phyloP scores from a whole-genome alignment of 1,139 yeast genomes.

The Taiozyma sp. region DNA sequence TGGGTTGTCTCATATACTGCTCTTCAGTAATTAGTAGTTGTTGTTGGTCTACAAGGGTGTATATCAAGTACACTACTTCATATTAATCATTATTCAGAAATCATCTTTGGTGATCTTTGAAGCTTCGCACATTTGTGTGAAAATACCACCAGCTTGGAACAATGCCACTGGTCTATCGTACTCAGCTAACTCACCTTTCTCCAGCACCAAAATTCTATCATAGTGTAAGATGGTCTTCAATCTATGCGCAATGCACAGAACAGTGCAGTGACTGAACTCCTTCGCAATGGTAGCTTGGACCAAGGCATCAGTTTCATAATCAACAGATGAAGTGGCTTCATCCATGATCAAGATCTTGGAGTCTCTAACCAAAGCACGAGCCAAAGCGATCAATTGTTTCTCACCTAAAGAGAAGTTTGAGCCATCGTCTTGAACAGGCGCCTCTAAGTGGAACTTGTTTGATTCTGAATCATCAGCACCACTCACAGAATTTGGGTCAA shows the following conservation, averaged over 20 bases:
- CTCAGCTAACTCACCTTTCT: constrained; percentile 54
- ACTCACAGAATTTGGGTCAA: constrained; percentile 1
- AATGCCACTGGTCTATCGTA: constrained; percentile 49
- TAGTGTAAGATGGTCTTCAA: constrained; percentile 59
- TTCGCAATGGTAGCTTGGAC: constrained; percentile 57
- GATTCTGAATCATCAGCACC: constrained; percentile 24
- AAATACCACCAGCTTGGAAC: constrained; percentile 39
- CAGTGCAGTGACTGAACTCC: constrained; percentile 61
- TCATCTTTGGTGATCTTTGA: constrained; percentile 42
- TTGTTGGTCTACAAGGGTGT: neutral
- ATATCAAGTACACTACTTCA: neutral
- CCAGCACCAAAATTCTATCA: constrained; percentile 60
- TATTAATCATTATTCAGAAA: neutral
- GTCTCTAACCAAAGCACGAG: constrained; percentile 67
- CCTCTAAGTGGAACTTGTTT: constrained; percentile 64
- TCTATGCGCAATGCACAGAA: constrained; percentile 75
- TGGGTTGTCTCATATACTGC: too few species aligned
- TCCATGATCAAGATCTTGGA: constrained; percentile 64
- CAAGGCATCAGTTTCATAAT: constrained; percentile 65
- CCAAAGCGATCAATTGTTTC: constrained; percentile 66
- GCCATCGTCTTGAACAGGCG: constrained; percentile 67
- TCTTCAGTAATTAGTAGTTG: neutral
- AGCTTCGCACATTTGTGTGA: constrained; percentile 56
- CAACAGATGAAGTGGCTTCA: constrained; percentile 81
- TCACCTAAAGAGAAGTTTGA: constrained; percentile 71